These are phyloP conservation scores for Pseudogymnoascus sp. DNA, from an alignment of 2,329 filamentous ascomycete species.

Conservation along the genomic window DNA sequence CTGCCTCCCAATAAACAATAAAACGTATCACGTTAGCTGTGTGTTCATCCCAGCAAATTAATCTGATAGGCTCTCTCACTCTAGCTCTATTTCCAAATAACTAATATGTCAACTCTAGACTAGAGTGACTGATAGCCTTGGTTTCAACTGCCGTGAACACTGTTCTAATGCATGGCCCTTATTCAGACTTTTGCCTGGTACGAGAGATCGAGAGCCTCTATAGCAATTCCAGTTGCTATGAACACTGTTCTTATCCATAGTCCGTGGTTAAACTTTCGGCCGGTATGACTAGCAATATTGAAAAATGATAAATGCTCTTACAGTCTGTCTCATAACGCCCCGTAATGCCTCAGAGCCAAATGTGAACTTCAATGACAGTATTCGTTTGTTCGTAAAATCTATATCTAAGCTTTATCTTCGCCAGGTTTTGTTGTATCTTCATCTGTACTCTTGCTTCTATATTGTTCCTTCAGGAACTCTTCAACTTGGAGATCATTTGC, in stretches of 20 bases:
- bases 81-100: neutral
- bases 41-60: neutral
- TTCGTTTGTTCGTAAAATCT: neutral
- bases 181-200: neutral
- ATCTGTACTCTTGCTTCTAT: slow-evolving; percentile 18
- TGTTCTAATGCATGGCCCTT: neutral
- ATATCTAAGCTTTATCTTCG: neutral
- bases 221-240: neutral
- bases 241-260: neutral
- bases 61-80: neutral
- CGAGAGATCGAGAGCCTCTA: neutral
- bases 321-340: neutral
- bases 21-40: neutral
- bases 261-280: neutral
- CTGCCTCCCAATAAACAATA: neutral
- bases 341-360: neutral
- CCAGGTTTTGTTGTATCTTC: neutral
- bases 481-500: slow-evolving; percentile 26
- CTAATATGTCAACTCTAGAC: neutral
- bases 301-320: neutral
- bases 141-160: neutral
- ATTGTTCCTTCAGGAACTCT: slow-evolving; percentile 23
- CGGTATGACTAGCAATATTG: neutral
- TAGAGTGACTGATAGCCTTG: neutral
- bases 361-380: neutral